These are phyloP conservation scores for Cryptococcus neoformans DNA, from an alignment of 1,284 basidiomycete species.

Conservation along the genomic window DNA sequence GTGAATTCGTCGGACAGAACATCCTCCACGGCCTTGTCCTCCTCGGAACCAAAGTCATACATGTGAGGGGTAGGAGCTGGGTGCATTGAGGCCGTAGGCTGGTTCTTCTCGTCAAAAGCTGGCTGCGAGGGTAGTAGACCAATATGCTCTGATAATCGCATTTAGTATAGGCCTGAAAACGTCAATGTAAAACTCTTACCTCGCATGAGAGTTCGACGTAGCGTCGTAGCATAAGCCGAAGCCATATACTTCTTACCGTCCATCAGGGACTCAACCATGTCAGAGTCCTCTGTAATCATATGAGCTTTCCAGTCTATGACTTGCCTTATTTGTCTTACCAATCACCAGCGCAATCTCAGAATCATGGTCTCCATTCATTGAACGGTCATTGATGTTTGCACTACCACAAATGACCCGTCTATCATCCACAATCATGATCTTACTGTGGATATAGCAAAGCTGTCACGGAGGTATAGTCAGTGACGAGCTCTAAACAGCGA, in stretches of 20 bases:
- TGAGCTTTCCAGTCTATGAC: not conserved
- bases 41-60: constrained; percentile 60
- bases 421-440: constrained; percentile 91
- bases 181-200: constrained; percentile 18
- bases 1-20: constrained; percentile 64
- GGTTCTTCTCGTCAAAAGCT: constrained; percentile 48
- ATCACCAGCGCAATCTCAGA: constrained; percentile 89
- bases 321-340: constrained; percentile 37
- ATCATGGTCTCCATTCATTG: constrained; percentile 74
- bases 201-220: constrained; percentile 44
- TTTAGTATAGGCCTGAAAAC: not conserved
- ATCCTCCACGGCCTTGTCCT: constrained; percentile 73
- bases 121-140: constrained; percentile 60
- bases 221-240: constrained; percentile 35
- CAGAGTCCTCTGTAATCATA: constrained; percentile 60
- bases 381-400: constrained; percentile 62
- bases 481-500: constrained; percentile 39
- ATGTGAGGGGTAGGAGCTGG: constrained; percentile 67
- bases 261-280: constrained; percentile 74
- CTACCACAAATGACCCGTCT: constrained; percentile 64
- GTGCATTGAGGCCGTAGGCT: constrained; percentile 62
- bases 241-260: constrained; percentile 60
- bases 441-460: constrained; percentile 49
- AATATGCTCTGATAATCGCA: constrained; percentile 68
- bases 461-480: constrained; percentile 2